A percentile compares a stretch with the other conserved stretches of the same genome.
Conservation (phyloP, 1,284 basidiomycete genomes). For the Butyriboletus regius region DNA sequence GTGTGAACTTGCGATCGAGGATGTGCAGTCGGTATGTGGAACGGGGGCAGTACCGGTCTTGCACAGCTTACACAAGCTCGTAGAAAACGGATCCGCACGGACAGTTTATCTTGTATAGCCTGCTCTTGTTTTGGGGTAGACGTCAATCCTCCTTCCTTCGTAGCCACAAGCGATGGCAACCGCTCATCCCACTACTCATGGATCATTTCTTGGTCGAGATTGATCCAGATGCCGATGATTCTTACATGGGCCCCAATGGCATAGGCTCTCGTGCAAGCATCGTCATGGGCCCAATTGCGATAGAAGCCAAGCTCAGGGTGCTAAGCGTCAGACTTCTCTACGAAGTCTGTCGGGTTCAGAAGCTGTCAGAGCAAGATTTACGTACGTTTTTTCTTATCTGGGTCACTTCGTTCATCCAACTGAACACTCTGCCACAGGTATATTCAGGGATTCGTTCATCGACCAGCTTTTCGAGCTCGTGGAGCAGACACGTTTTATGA, state of each 20-base stretch:
- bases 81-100: slow-evolving; percentile 84
- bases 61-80: slow-evolving; percentile 5
- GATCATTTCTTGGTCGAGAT: slow-evolving; percentile 68
- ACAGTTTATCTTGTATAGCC: slow-evolving; percentile 72
- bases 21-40: slow-evolving; percentile 57
- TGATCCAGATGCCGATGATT: slow-evolving; percentile 59
- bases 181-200: slow-evolving; percentile 74
- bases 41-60: not conserved
- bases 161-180: slow-evolving; percentile 73
- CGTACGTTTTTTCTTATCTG: slow-evolving; percentile 42
- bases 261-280: slow-evolving; percentile 36
- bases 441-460: slow-evolving; percentile 80
- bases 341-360: slow-evolving; percentile 85
- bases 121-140: slow-evolving; percentile 71
- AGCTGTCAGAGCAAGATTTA: slow-evolving; percentile 66
- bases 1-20: slow-evolving; percentile 68
- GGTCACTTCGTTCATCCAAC: not conserved
- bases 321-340: slow-evolving; percentile 75
- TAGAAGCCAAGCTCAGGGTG: slow-evolving; percentile 71
- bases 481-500: slow-evolving; percentile 80
- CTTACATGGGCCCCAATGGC: slow-evolving; percentile 41
- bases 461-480: slow-evolving; percentile 89
- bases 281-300: slow-evolving; percentile 52
- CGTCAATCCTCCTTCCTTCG: slow-evolving; percentile 65
- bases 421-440: slow-evolving; percentile 38